These are phyloP conservation scores for Backusella psychrophila DNA, from an alignment of 192 early-diverging fungal genomes.

Conservation along the genomic window DNA sequence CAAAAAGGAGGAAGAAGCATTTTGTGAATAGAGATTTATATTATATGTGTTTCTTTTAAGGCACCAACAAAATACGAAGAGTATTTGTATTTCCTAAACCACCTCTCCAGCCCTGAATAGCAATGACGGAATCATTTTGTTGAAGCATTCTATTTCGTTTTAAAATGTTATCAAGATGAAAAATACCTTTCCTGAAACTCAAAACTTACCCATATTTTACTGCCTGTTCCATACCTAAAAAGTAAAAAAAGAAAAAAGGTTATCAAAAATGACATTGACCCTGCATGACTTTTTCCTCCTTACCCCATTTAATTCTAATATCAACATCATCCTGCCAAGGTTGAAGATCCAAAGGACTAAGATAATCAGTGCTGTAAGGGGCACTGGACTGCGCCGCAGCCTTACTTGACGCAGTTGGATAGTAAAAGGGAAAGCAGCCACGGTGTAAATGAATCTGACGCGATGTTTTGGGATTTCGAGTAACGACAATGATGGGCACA, in stretches of 20 bases:
- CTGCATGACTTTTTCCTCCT: slow-evolving; percentile 52
- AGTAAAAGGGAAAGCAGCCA: slow-evolving; percentile 70
- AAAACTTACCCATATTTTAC: slow-evolving; percentile 1
- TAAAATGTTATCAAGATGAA: background rate
- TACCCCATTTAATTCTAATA: slow-evolving; percentile 65
- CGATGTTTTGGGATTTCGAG: slow-evolving; percentile 60
- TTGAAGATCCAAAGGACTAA: background rate
- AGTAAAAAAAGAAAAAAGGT: background rate
- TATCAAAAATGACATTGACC: background rate
- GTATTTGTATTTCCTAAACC: slow-evolving; percentile 84
- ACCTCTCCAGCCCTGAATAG: slow-evolving; percentile 83
- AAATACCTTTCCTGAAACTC: background rate
- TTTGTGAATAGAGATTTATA: background rate
- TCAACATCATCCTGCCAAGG: slow-evolving; percentile 67
- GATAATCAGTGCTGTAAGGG: slow-evolving; percentile 1
- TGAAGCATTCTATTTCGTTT: slow-evolving; percentile 52
- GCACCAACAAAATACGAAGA: slow-evolving; percentile 58
- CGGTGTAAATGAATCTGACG: slow-evolving; percentile 71
- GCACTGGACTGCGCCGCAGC: slow-evolving; percentile 27
- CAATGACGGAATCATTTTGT: slow-evolving; percentile 68
- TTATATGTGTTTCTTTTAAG: background rate
- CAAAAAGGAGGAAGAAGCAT: background rate
- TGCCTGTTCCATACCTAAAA: slow-evolving; percentile 7
- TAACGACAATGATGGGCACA: slow-evolving; percentile 86
- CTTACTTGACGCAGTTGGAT: slow-evolving; percentile 18